Conservation (phyloP, 2,329 filamentous ascomycete genomes). For the Trichoderma breve region DNA sequence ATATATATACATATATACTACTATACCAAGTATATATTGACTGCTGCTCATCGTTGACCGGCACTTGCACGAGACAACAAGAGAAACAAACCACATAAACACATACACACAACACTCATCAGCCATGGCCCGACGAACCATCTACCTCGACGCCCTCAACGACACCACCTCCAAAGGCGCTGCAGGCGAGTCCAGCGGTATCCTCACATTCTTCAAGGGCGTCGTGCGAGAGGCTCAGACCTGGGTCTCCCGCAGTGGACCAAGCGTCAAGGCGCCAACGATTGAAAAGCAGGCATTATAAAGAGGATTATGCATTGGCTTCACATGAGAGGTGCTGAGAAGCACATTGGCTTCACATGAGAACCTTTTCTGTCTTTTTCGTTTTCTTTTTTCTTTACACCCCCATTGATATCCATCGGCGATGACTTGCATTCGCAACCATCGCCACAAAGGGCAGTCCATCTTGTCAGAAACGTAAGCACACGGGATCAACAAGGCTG, state of each 20-base stretch:
- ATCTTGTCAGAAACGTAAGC: neutral
- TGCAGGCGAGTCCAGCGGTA: neutral
- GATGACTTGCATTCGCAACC: neutral
- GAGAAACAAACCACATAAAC: neutral
- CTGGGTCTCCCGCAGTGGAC: constrained; percentile 4
- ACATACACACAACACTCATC: neutral
- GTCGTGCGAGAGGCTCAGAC: constrained; percentile 17
- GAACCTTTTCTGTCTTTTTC: neutral
- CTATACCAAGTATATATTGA: neutral
- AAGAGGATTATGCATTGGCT: neutral
- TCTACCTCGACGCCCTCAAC: constrained; percentile 20
- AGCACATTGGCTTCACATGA: neutral
- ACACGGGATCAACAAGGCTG: neutral
- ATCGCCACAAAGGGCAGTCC: neutral
- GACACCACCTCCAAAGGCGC: neutral
- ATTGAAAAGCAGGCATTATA: constrained; percentile 16
- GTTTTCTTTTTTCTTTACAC: neutral
- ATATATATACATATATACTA: neutral
- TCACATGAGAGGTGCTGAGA: neutral
- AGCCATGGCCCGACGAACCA: constrained; percentile 20
- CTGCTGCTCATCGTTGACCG: no score
- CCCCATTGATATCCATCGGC: neutral
- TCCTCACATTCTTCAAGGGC: constrained; percentile 18
- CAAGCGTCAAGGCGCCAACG: constrained; percentile 8
- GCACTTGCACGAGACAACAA: neutral